Conservation (phyloP, 169 alveolate species). For the Eimeria maxima region DNA sequence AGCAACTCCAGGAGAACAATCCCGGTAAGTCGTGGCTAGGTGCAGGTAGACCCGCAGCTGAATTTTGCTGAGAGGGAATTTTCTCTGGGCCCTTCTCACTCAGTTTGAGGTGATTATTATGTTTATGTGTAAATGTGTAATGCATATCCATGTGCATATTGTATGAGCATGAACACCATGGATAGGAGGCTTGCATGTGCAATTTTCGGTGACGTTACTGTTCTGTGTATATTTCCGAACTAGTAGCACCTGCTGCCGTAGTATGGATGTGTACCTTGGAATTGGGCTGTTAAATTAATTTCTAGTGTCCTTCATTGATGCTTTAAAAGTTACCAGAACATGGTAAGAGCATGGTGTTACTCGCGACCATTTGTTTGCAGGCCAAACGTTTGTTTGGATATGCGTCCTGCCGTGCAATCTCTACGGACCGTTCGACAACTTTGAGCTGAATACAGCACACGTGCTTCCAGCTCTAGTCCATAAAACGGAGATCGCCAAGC, state of each 20-base stretch:
- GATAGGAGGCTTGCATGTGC: not conserved
- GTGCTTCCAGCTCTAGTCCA: constrained; percentile 86
- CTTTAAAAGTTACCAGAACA: not conserved
- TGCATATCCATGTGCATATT: not conserved
- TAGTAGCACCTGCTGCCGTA: not conserved
- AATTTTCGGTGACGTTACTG: not conserved
- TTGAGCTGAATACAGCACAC: constrained; percentile 79
- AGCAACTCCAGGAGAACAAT: constrained; percentile 40
- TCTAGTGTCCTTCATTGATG: not conserved
- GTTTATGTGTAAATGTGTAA: not conserved
- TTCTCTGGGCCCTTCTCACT: not conserved
- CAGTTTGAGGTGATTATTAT: not conserved
- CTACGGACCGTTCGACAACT: constrained; percentile 86
- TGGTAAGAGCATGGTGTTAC: not conserved
- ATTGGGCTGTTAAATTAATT: not conserved
- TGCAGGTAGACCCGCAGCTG: not conserved
- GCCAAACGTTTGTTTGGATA: constrained; percentile 63
- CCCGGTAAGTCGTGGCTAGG: constrained; percentile 4
- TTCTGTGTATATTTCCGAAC: not conserved
- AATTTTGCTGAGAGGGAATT: not conserved
- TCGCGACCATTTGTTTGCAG: not conserved
- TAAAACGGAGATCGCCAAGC: constrained; percentile 83
- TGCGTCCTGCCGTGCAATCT: constrained; percentile 85
- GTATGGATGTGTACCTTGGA: not conserved
- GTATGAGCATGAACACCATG: not conserved